Evolutionary conservation across 495 filamentous ascomycete species (phyloP), one percentile per base, ranked within the genome.

Genomic region (Hapsidospora chrysogenum): DNA sequence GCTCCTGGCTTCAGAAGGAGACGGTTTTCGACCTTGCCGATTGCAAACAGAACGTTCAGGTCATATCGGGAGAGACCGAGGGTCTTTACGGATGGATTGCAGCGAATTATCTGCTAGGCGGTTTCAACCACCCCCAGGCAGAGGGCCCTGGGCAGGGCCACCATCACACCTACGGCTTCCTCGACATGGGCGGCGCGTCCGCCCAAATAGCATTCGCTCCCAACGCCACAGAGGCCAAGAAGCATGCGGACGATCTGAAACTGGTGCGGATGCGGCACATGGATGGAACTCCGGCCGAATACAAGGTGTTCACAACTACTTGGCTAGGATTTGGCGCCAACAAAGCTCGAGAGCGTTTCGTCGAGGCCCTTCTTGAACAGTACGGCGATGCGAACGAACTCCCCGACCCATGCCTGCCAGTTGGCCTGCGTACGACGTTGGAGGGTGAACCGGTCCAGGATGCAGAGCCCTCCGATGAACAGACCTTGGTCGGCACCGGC

Each of bases 71-170:
- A n/a, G 86, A 93, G 49, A 96, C 92, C 0, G 89, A 99, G 53
- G 89, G 86, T 13, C 53, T 99, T 27, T 99, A 96, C 44, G 89
- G 89, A n/a, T 99, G 89, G 89, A 77, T 96, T 42, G 89, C 89
- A 22, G 76, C 87, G n/a, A 99, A 99, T 49, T 99, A 96, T 49
- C 57, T 99, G 14, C 60, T 99, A 21, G 85, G 82, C n/a, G 84
- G 84, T 2, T 96, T 96, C 43, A 80, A 96, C 51, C 55, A 67
- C n/a, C 80, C 85, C 0, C 23, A 26, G 11, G 23, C 6, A 26
- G 63, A 72, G 17, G 57, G 68, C 17, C 82, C 92, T 44, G 50
- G 54, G 14, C 85, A 94, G 46, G 78, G 72, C 17, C 89, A 96
- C 45, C 80, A 89, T 47, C 80, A 89, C 47, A 99, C 89, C 0